Evolutionary conservation across 768 basidiomycete species (phyloP).

Genomic region (Boletus insuetus): DNA sequence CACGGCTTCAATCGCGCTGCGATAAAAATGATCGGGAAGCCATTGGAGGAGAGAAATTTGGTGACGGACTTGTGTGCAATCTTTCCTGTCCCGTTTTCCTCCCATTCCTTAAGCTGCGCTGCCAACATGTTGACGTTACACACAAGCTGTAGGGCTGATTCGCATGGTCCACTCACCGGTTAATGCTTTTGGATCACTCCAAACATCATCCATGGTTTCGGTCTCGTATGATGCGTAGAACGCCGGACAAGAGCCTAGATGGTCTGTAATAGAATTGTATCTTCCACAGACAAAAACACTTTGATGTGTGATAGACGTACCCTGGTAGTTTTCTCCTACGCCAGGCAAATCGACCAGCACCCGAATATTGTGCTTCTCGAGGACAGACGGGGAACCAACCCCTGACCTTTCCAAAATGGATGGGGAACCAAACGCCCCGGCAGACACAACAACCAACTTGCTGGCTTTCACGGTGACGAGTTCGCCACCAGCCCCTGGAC

Average conservation of each 20-base stretch:
- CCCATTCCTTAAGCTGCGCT: constrained; percentile 35
- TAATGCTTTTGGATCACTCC: constrained; percentile 36
- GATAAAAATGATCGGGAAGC: neutral
- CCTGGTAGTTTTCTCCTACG: constrained; percentile 5
- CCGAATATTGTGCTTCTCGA: neutral
- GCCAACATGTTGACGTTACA: neutral
- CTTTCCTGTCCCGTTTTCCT: constrained; percentile 41
- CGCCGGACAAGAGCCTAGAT: constrained; percentile 18
- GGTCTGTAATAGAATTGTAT: constrained; percentile 22
- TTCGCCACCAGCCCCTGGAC: neutral
- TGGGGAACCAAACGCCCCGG: constrained; percentile 4
- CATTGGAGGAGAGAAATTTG: neutral
- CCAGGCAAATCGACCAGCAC: constrained; percentile 1
- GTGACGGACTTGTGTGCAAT: constrained; percentile 52
- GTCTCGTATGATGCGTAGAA: constrained; percentile 44
- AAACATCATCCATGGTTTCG: constrained; percentile 48
- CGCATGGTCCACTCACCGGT: constrained; percentile 33
- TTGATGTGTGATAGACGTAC: neutral
- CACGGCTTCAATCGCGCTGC: constrained; percentile 53
- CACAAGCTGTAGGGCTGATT: constrained; percentile 1
- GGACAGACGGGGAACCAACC: neutral
- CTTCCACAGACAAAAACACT: neutral
- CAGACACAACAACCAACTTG: constrained; percentile 1
- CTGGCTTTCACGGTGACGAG: neutral
- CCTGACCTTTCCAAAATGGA: constrained; percentile 9